A percentile compares a stretch with the other conserved stretches of the same genome.
Conservation (phyloP, 225 moss, liverwort and hornwort species). For the Marchantia paleacea region DNA sequence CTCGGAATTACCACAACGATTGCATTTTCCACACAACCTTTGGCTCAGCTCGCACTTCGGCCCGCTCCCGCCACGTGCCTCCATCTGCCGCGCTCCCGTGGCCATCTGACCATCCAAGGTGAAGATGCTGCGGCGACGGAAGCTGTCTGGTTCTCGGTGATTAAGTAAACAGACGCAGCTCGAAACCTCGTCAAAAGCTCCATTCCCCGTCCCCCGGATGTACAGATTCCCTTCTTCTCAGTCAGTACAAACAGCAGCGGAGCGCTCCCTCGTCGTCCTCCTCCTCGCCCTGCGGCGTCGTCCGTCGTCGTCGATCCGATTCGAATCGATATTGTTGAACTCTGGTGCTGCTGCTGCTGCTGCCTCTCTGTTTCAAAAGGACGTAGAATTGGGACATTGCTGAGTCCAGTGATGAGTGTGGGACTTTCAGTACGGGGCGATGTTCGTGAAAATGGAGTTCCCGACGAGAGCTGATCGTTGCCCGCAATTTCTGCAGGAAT, state of each 20-base stretch:
- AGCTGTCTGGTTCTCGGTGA: conserved; percentile 6
- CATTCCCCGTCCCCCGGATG: neutral
- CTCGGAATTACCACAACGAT: conserved; percentile 5
- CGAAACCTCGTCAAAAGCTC: neutral
- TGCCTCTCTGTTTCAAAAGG: neutral
- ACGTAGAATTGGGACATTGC: neutral
- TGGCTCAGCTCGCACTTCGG: neutral
- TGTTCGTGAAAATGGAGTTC: neutral
- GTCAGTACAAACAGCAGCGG: neutral
- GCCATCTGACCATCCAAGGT: neutral
- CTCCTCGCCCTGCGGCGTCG: neutral
- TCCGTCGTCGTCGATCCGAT: neutral
- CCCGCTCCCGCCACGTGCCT: neutral
- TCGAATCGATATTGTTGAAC: neutral
- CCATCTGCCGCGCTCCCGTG: neutral
- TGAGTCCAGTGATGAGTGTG: neutral
- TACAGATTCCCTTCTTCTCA: neutral
- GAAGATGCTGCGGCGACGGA: conserved; percentile 13
- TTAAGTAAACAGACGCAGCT: neutral
- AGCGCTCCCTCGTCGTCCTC: neutral
- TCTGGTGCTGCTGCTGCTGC: neutral
- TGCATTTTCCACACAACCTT: conserved; percentile 17
- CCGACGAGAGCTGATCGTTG: neutral
- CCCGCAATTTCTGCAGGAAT: neutral
- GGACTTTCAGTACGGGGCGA: neutral